Percentiles rank a stretch among this genome's conserved stretches.
These are phyloP conservation scores for Cinnamomum micranthum DNA, from an alignment of 164 flowering plant species.

Conservation along the genomic window DNA sequence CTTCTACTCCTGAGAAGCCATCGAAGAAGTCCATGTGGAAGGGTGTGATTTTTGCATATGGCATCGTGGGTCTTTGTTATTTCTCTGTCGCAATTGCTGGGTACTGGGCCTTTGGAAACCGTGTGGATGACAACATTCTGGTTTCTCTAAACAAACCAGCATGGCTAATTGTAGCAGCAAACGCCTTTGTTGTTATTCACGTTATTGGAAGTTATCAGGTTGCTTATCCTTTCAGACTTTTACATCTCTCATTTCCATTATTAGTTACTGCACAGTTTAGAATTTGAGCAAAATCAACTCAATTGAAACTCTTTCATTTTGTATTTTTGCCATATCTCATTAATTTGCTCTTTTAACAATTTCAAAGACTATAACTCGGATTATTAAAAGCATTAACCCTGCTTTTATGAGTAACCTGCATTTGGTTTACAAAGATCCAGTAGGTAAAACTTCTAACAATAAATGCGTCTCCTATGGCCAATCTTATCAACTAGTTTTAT, in stretches of 20 bases:
- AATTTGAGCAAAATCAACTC: background rate
- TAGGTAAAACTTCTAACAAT: no score
- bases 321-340: background rate
- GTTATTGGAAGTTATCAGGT: conserved; percentile 70
- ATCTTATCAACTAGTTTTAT: no score
- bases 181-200: conserved; percentile 54
- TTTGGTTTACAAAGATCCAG: no score
- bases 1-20: conserved; percentile 58
- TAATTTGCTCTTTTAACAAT: background rate
- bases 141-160: conserved; percentile 42
- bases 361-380: background rate
- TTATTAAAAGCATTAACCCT: background rate
- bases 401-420: background rate
- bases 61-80: conserved; percentile 41
- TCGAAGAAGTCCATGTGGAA: conserved; percentile 68
- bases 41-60: conserved; percentile 47
- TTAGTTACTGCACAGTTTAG: background rate
- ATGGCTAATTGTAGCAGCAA: conserved; percentile 58
- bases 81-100: conserved; percentile 57
- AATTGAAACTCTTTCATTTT: background rate
- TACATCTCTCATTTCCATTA: background rate
- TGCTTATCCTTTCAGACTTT: background rate
- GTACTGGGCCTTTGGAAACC: conserved; percentile 45
- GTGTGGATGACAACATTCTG: conserved; percentile 52
- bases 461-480: no score